phyloP scores from a whole-genome alignment of 2,329 filamentous ascomycete genomes.

The Magnaporthiopsis poae region DNA sequence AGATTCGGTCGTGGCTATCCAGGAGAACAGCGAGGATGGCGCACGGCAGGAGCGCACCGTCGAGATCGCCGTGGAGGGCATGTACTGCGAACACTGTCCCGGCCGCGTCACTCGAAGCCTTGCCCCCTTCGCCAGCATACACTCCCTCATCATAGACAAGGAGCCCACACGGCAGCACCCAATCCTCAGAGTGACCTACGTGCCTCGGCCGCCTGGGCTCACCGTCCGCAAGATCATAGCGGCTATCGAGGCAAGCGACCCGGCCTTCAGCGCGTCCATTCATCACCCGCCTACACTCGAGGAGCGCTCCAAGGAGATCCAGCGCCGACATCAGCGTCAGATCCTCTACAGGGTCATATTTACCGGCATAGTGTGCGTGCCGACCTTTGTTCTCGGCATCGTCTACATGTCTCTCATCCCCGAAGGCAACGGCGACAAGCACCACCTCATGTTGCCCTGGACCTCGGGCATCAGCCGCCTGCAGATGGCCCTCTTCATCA shows the following conservation, averaged over 20 bases:
- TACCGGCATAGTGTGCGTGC: constrained; percentile 61
- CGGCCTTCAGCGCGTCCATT: constrained; percentile 56
- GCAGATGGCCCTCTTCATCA: constrained; percentile 69
- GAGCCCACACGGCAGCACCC: constrained; percentile 51
- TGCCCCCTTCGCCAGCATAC: constrained; percentile 35
- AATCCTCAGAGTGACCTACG: constrained; percentile 61
- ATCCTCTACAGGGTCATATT: constrained; percentile 63
- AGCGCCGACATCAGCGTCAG: constrained; percentile 56
- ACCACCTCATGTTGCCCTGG: constrained; percentile 62
- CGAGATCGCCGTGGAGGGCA: constrained; percentile 57
- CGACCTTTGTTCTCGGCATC: constrained; percentile 78
- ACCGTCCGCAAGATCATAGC: constrained; percentile 67
- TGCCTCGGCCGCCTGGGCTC: constrained; percentile 55
- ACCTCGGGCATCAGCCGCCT: constrained; percentile 63
- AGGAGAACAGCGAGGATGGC: constrained; percentile 20
- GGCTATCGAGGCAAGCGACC: constrained; percentile 56
- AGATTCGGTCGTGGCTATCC: constrained; percentile 35
- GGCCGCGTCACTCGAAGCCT: constrained; percentile 46
- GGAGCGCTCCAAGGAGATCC: constrained; percentile 66
- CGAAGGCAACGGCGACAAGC: constrained; percentile 43
- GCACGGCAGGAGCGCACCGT: constrained; percentile 41
- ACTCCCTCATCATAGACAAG: constrained; percentile 41
- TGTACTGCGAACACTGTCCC: constrained; percentile 67
- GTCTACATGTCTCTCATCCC: constrained; percentile 80
- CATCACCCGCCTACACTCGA: constrained; percentile 76